Evolutionary conservation across 192 early-diverging fungal genomes (phyloP).

Genomic region (Paraglomus brasilianum): DNA sequence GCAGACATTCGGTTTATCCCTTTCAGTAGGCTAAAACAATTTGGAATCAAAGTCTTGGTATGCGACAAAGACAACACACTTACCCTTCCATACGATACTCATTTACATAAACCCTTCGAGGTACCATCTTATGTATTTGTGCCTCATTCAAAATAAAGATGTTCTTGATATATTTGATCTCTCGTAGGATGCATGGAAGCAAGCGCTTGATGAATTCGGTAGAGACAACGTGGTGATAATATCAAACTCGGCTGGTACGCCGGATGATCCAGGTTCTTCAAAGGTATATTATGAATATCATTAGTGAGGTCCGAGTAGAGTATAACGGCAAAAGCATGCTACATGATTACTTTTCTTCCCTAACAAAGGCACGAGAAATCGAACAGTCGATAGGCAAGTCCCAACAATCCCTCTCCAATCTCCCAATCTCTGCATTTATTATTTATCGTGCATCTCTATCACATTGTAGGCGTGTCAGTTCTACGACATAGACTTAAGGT

Average conservation of each 20-base stretch:
- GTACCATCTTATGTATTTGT: conserved; percentile 32
- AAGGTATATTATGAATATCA: conserved; percentile 37
- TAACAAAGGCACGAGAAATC: conserved; percentile 41
- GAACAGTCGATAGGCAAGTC: conserved; percentile 47
- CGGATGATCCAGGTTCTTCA: conserved; percentile 59
- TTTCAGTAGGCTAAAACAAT: conserved; percentile 53
- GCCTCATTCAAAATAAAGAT: not conserved
- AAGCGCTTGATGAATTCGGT: conserved; percentile 63
- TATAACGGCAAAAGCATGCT: too few relatives aligned
- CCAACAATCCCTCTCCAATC: not conserved
- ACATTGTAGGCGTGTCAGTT: conserved; percentile 52
- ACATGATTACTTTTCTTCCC: conserved; percentile 1
- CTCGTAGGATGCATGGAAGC: conserved; percentile 60
- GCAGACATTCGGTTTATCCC: conserved; percentile 70
- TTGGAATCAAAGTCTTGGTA: conserved; percentile 70
- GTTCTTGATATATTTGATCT: not conserved
- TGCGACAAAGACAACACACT: conserved; percentile 99
- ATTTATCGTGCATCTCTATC: not conserved
- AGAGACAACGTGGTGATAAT: conserved; percentile 70
- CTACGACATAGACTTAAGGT: conserved; percentile 47
- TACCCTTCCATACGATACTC: conserved; percentile 74
- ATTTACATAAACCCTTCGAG: conserved; percentile 69
- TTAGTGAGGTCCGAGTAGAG: too few relatives aligned
- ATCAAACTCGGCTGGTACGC: conserved; percentile 89
- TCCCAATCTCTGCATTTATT: conserved; percentile 9